These are phyloP conservation scores for Suillus sp. DNA, from an alignment of 768 basidiomycete genomes.

Conservation along the genomic window DNA sequence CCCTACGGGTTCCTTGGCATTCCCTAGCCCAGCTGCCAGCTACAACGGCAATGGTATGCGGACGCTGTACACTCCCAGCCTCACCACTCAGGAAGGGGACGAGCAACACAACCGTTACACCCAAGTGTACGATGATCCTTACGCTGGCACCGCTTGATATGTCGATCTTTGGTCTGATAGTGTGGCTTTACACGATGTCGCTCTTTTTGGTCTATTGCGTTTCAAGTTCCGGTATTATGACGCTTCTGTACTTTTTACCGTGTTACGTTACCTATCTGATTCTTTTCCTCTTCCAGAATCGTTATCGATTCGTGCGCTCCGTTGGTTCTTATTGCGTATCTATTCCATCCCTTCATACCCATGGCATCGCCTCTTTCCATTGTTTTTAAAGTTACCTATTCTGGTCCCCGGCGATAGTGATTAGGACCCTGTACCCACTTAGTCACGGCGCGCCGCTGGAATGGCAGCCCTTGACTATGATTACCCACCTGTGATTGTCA, in stretches of 20 bases:
- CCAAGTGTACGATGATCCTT: conserved; percentile 30
- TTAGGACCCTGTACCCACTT: conserved; percentile 12
- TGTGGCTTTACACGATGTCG: conserved; percentile 8
- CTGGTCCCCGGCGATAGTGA: not conserved
- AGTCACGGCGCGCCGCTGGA: conserved; percentile 9
- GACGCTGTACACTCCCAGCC: conserved; percentile 30
- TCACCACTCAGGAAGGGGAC: conserved; percentile 17
- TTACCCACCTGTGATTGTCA: conserved; percentile 1
- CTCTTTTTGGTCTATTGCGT: not conserved
- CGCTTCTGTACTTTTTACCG: conserved; percentile 10
- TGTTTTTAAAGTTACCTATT: not conserved
- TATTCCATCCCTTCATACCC: conserved; percentile 12
- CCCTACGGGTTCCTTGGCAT: conserved; percentile 32
- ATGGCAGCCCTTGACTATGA: not conserved
- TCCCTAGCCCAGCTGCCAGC: conserved; percentile 29
- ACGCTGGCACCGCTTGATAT: conserved; percentile 21
- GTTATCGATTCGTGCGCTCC: not conserved
- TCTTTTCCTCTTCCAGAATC: conserved; percentile 2
- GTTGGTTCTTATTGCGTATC: conserved; percentile 11
- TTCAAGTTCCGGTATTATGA: conserved; percentile 5
- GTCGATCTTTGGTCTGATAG: not conserved
- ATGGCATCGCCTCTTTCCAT: conserved; percentile 5
- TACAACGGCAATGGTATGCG: conserved; percentile 31
- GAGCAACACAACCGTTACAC: conserved; percentile 27
- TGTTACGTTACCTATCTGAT: conserved; percentile 1